Conservation (phyloP, 495 filamentous ascomycete genomes). For the Mycothermus thermophilus region DNA sequence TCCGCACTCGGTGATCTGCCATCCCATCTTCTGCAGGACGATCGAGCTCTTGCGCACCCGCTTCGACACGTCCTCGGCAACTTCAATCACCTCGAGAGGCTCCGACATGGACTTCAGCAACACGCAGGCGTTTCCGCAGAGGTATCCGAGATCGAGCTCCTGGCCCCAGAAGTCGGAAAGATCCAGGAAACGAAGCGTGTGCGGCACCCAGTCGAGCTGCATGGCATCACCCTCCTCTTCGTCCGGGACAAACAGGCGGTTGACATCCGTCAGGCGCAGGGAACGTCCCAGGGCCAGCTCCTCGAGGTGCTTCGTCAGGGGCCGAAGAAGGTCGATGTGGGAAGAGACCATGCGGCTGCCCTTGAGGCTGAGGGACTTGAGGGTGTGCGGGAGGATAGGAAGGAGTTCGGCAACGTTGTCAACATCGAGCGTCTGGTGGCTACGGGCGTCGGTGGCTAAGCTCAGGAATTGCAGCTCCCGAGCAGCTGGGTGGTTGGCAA, state of each 20-base stretch:
- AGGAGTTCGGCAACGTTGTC: slow-evolving; percentile 53
- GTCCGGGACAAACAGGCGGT: slow-evolving; percentile 39
- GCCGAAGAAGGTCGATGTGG: slow-evolving; percentile 51
- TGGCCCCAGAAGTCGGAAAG: slow-evolving; percentile 46
- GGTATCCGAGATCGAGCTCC: slow-evolving; percentile 44
- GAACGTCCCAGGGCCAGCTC: slow-evolving; percentile 64
- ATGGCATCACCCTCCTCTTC: slow-evolving; percentile 20
- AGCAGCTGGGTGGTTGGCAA: slow-evolving; percentile 59
- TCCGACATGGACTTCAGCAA: slow-evolving; percentile 48
- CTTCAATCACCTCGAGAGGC: slow-evolving; percentile 68
- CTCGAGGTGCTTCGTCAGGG: slow-evolving; percentile 66
- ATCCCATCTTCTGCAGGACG: slow-evolving; percentile 37
- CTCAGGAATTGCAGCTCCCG: slow-evolving; percentile 59
- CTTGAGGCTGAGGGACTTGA: slow-evolving; percentile 64
- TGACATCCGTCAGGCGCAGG: slow-evolving; percentile 50
- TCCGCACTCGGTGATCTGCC: slow-evolving; percentile 57
- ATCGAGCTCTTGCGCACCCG: slow-evolving; percentile 39
- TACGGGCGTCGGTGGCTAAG: slow-evolving; percentile 57
- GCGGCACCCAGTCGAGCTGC: slow-evolving; percentile 40
- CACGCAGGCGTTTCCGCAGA: slow-evolving; percentile 45
- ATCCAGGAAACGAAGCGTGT: slow-evolving; percentile 65
- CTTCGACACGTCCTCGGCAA: slow-evolving; percentile 56
- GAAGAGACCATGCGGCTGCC: slow-evolving; percentile 54
- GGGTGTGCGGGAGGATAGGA: slow-evolving; percentile 49
- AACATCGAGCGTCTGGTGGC: slow-evolving; percentile 55